Base-by-base conservation (phyloP, 176 grass and related monocot species). In the Carex scoparia region DNA sequence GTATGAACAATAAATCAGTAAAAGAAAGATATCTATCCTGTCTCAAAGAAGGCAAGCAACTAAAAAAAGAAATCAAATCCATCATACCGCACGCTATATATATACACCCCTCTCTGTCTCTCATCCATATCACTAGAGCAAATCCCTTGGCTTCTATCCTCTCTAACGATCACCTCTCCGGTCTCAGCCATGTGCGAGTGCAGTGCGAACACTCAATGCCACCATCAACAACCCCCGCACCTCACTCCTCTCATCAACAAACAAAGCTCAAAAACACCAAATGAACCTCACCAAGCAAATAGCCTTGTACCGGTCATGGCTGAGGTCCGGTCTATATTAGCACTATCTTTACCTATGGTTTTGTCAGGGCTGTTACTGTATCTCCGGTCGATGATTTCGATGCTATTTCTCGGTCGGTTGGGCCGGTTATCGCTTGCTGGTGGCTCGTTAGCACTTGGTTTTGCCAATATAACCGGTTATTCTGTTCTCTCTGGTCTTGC, bases 381-480 rank as follows among this genome's bases (percentile, higher is more conserved):
- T 85, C 70, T 92, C 67, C 89, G 94, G 1, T 94, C 94, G 1
- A 77, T 97, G 28, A 85, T 97, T 27, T 97, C 94, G 0, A 97
- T 97, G 94, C 80, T 97, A 2, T 97, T 94, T 85, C 92, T 97
- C 10, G 94, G 94, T 31, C 87, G 90, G 32, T 88, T 97, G n/a
- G 94, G 94, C 5, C 79, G 83, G 83, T 86, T 94, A 15, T 86
- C 91, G 0, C 88, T 97, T 61, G 94, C 94, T 48, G 94, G 92
- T 44, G 94, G 94, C 40, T 91, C 94, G 31, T 89, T 97, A 33
- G 92, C 94, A 57, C 89, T 97, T 33, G 92, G 92, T 53, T 94
- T 97, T 84, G 94, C 92, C 59, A 97, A 97, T 88, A 94, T 97
- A 81, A 94, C 92, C 19, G 94, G 94, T 10, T 97, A 94, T 86